phyloP scores from a whole-genome alignment of 2,329 filamentous ascomycete genomes.

The Pseudogymnoascus sp. region DNA sequence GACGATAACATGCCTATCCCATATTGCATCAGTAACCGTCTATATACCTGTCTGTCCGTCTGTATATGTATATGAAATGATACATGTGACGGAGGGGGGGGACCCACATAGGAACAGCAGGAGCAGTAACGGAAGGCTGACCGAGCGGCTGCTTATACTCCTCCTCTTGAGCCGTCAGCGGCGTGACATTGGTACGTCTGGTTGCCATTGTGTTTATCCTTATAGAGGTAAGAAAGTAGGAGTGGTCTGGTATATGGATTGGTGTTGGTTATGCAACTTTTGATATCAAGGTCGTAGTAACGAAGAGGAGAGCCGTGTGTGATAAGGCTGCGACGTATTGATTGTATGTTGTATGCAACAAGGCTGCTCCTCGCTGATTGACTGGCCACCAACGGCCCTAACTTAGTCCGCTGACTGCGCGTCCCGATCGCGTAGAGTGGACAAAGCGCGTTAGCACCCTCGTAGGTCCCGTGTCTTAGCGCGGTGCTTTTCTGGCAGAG shows the following conservation, averaged over 20 bases:
- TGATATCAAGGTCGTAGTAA: not conserved
- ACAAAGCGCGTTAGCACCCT: not conserved
- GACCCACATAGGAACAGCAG: slow-evolving; percentile 73
- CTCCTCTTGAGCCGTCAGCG: slow-evolving; percentile 60
- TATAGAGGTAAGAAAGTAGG: not conserved
- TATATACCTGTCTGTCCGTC: no score
- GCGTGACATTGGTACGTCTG: slow-evolving; percentile 55
- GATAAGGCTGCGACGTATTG: not conserved
- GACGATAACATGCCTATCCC: slow-evolving; percentile 70
- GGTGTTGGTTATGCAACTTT: not conserved
- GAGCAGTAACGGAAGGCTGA: slow-evolving; percentile 65
- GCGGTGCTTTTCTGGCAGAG: not conserved
- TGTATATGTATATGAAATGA: not conserved
- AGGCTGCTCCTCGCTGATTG: not conserved
- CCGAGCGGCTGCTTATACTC: slow-evolving; percentile 38
- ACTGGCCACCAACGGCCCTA: not conserved
- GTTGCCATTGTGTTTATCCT: slow-evolving; percentile 53
- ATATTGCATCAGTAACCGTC: no score
- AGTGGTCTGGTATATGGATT: not conserved
- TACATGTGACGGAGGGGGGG: not conserved
- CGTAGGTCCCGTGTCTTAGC: not conserved
- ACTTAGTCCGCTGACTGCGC: slow-evolving; percentile 10
- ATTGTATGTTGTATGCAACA: no score
- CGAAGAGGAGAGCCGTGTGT: not conserved
- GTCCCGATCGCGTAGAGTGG: slow-evolving; percentile 8